A percentile compares a stretch with the other conserved stretches of the same genome.
These are phyloP conservation scores for Stylosanthes scabra DNA, from an alignment of 331 rosid species.

Conservation along the genomic window DNA sequence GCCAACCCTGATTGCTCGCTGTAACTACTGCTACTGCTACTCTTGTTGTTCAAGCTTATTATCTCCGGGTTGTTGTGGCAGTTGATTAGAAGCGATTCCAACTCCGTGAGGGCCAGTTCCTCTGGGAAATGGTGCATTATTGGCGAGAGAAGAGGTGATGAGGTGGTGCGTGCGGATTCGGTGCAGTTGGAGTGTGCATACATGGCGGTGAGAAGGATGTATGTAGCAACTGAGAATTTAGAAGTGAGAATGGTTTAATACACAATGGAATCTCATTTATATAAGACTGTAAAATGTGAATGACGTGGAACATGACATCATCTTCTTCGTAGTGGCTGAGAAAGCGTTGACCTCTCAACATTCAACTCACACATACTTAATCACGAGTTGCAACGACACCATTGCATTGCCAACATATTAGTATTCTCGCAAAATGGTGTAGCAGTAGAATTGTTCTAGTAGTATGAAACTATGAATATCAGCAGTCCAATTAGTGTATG, in stretches of 20 bases:
- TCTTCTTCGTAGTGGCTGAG: not conserved
- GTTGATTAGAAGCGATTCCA: slow-evolving; percentile 49
- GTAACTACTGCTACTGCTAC: slow-evolving; percentile 73
- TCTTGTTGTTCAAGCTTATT: slow-evolving; percentile 22
- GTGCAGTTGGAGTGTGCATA: not conserved
- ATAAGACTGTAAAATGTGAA: not conserved
- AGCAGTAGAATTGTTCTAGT: no score
- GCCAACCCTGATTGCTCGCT: slow-evolving; percentile 41
- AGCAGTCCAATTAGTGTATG: no score
- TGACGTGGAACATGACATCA: slow-evolving; percentile 75
- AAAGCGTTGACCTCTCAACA: slow-evolving; percentile 60
- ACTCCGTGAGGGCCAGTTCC: slow-evolving; percentile 38
- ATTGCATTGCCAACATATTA: no score
- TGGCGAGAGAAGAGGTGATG: not conserved
- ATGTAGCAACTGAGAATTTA: no score
- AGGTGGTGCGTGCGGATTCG: no score
- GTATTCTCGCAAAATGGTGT: no score
- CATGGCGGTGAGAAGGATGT: slow-evolving; percentile 55
- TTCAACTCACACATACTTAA: no score
- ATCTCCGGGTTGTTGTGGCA: slow-evolving; percentile 52
- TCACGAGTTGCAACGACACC: no score
- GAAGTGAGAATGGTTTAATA: no score
- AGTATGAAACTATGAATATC: no score
- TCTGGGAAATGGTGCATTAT: slow-evolving; percentile 15
- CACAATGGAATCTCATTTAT: no score